A percentile compares a stretch with the other conserved stretches of the same genome.
These are phyloP conservation scores for Carex cristatella DNA, from an alignment of 176 grass and related monocot species.

Conservation along the genomic window DNA sequence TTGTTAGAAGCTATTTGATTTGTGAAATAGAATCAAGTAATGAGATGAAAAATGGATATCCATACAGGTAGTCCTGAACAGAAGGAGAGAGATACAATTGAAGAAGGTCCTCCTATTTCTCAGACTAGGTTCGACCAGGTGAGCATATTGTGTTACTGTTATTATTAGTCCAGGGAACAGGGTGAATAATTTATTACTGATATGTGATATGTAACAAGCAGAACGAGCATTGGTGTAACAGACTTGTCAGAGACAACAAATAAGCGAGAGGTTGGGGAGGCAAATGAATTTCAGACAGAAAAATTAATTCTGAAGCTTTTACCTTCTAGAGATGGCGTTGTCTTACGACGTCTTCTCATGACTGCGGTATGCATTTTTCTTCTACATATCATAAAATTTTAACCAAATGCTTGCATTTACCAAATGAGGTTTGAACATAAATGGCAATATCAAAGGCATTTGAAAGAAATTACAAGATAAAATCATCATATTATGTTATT, in stretches of 20 bases:
- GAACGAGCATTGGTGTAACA: constrained; percentile 5
- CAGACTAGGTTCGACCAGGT: constrained; percentile 26
- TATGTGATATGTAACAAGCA: constrained; percentile 16
- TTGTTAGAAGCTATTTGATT: neutral
- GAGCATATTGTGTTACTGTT: neutral
- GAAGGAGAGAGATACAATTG: constrained; percentile 31
- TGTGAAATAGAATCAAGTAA: neutral
- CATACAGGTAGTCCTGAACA: constrained; percentile 37
- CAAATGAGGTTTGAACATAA: neutral
- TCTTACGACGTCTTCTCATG: constrained; percentile 37
- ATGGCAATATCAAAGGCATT: neutral
- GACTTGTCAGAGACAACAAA: neutral
- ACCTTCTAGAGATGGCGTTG: constrained; percentile 31
- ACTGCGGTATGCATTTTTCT: constrained; percentile 21
- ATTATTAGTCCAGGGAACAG: constrained; percentile 4
- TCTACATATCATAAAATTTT: neutral
- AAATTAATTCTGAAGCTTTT: constrained; percentile 34
- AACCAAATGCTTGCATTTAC: neutral
- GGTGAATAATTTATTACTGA: neutral
- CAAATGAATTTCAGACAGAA: constrained; percentile 22
- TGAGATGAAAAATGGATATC: neutral
- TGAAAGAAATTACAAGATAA: neutral
- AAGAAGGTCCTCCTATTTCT: constrained; percentile 36
- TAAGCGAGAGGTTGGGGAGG: neutral
- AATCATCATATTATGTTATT: neutral